Percentiles rank a stretch among this genome's conserved stretches.
Conservation (phyloP, 257 asterid genomes). For the Solanum chilense region DNA sequence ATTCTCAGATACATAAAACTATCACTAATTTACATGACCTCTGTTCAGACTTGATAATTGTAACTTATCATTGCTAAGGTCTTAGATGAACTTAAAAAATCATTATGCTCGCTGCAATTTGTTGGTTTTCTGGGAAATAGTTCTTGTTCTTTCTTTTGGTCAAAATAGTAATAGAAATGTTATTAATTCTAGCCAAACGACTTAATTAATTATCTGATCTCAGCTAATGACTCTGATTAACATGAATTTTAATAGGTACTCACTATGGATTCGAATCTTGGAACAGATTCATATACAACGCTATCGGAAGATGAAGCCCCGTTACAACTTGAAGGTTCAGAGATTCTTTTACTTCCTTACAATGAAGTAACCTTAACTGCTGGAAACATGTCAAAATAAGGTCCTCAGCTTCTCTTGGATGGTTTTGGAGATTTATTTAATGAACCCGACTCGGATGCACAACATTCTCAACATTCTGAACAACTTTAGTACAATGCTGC, state of each 20-base stretch:
- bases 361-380: neutral
- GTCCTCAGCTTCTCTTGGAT: neutral
- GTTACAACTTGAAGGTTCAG: neutral
- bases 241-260: neutral
- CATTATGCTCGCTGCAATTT: neutral
- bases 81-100: neutral
- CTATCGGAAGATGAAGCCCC: conserved; percentile 15
- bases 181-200: neutral
- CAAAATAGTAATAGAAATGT: neutral
- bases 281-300: conserved; percentile 13
- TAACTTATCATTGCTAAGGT: neutral
- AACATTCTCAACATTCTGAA: neutral
- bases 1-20: neutral
- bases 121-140: neutral
- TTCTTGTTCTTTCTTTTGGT: neutral
- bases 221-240: no score
- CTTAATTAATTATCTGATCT: no score
- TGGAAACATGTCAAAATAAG: neutral
- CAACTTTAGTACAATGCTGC: neutral
- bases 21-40: neutral
- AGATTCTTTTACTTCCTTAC: neutral
- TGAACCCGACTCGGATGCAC: neutral
- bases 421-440: neutral
- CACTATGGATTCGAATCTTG: conserved; percentile 17
- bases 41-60: neutral